Base-by-base conservation (phyloP, 345 rosid species). In the Linum usitatissimum region DNA sequence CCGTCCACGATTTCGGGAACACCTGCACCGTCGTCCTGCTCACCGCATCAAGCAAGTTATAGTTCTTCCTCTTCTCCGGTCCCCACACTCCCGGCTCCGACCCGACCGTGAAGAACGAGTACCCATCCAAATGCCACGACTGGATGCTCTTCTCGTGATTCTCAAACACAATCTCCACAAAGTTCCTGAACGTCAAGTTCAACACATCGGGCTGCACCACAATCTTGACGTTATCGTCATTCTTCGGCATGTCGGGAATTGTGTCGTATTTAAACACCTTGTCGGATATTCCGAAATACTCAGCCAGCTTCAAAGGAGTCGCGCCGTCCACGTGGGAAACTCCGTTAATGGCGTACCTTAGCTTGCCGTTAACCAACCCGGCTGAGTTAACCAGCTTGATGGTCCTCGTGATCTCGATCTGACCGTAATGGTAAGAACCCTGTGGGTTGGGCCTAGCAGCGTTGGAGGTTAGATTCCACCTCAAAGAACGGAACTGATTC, bases 111-210 rank as follows among this genome's bases (percentile, higher is more conserved):
- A 55, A 55, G 30, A 55, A 55, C 9, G 59, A 18, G 59, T 55
- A 55, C 10, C 59, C 59, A 19, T 55, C 59, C 30, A 55, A 28
- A 13, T 55, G 59, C 14, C 30, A 55, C 23, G 59, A 55, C 14
- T 55, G 59, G 8, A 55, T 55, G 59, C 59, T 55, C 59, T 55
- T 55, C 59, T 55, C 59, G 30, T 55, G 59, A 14, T 55, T 55
- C 59, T 55, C 59, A 28, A 55, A 55, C 14, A 55, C 30, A 2
- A 55, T 55, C 59, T 55, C 59, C 30, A 55, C 59, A 9, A 55
- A 55, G 59, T 55, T 55, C 23, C 59, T 20, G 30, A 55, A 55
- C 9, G 59, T 55, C 28, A 55, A 6, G 59, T 55, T 55, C 20
- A 55, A 19, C 28, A 55, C 59, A 55, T 55, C 18, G 1, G 59